These are phyloP conservation scores for Tillandsia fasciculata DNA, from an alignment of 176 grass and related monocot species.

Conservation along the genomic window DNA sequence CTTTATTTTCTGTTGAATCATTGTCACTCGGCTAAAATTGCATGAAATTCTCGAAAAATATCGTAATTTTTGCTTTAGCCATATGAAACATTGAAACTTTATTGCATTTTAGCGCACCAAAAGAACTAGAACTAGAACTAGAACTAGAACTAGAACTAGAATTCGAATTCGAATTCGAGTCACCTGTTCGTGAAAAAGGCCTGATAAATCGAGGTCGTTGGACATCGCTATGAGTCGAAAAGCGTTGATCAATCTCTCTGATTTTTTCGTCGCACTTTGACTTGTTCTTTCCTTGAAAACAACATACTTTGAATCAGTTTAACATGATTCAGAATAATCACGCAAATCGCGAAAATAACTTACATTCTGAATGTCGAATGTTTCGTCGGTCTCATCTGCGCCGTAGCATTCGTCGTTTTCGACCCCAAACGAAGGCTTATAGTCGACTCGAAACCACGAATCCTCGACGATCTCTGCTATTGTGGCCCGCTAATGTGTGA, in stretches of 20 bases:
- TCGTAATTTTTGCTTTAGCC: neutral
- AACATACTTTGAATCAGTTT: neutral
- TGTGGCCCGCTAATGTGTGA: constrained; percentile 41
- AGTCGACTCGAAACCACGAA: constrained; percentile 46
- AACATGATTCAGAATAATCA: neutral
- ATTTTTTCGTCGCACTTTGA: constrained; percentile 8
- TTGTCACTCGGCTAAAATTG: neutral
- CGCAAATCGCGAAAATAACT: neutral
- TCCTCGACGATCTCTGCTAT: constrained; percentile 48
- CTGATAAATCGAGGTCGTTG: constrained; percentile 53
- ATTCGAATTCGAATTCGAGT: neutral
- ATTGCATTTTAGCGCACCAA: neutral
- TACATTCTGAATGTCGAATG: neutral
- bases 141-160: neutral
- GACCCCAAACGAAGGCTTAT: constrained; percentile 21
- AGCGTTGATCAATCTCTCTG: constrained; percentile 40
- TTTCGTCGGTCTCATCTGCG: constrained; percentile 24
- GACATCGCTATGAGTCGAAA: constrained; percentile 58
- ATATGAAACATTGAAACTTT: no score
- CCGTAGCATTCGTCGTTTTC: constrained; percentile 20
- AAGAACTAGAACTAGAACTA: neutral
- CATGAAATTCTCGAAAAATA: neutral
- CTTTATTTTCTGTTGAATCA: constrained; percentile 48
- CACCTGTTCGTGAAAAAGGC: constrained; percentile 65
- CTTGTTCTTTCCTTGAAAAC: constrained; percentile 28